Base-by-base conservation (phyloP, 371 early-diverging fungal genomes). In the Mucor mucedo region DNA sequence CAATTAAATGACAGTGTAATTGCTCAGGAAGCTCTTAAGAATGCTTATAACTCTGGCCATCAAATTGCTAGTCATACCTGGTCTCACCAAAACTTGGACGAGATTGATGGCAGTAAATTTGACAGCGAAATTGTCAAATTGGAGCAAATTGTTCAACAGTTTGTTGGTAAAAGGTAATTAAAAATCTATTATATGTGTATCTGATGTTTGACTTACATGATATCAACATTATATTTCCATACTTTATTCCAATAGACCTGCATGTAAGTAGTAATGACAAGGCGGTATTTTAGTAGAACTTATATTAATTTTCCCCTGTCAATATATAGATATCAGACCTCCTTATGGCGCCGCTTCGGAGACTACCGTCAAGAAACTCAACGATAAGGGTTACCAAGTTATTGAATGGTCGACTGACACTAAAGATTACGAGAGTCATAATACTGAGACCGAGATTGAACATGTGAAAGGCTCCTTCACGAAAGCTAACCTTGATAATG, bases 51-150 rank as follows among this genome's bases (percentile, higher is more conserved):
- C 2, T 63, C 52, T 16, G 80, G 81, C 3, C 82, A 84, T 63
- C 83, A 84, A 57, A 77, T 87, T 69, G 88, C 84, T 3, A 80
- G 80, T 58, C 88, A 87, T 63, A 82, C 85, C 8, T 85, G 79
- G 68, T 67, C 73, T 6, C 91, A 91, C 67, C 58, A 68, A 50
- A 73, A 77, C 58, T 39, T 76, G 29, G 59, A 45, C 16, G 42
- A 45, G 4, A 58, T 78, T n/a, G 38, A 45, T 52, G 68, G 56
- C 1, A 52, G 33, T 27, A 57, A 69, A 13, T 57, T 81, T 35
- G 44, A 65, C 10, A 4, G 41, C 1, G 71, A 81, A 44, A 70
- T 81, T 58, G 54, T 45, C 9, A 45, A 66, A 21, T 61, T 76
- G 10, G 72, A 74, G 29, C 60, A 71, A 42, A 60, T 67, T 3